Evolutionary conservation across 2,329 filamentous ascomycete genomes (phyloP).

Genomic region (Paramyrothecium sp.): DNA sequence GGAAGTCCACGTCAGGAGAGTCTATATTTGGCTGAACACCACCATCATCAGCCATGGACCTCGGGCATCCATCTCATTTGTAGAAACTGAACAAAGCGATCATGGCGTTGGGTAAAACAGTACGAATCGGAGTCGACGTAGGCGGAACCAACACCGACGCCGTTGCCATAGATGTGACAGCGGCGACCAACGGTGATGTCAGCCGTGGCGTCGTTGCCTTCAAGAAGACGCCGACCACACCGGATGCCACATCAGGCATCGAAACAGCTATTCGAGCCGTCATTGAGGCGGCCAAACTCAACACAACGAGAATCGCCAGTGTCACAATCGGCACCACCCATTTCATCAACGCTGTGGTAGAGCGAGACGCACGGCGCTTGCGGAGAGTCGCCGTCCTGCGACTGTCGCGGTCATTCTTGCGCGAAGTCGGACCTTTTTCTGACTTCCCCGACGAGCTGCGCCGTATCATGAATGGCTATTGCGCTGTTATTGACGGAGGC

Average conservation of each 20-base stretch:
- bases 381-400: constrained; percentile 52
- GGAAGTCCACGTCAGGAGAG: no score
- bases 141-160: constrained; percentile 44
- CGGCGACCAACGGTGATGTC: constrained; percentile 17
- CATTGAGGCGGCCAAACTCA: constrained; percentile 31
- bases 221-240: constrained; percentile 48
- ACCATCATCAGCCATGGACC: no score
- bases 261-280: constrained; percentile 41
- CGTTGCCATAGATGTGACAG: constrained; percentile 44
- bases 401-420: constrained; percentile 52
- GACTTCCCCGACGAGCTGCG: constrained; percentile 53
- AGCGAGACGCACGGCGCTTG: constrained; percentile 47
- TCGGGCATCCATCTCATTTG: no score
- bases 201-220: constrained; percentile 43
- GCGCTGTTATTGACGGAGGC: constrained; percentile 46
- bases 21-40: no score
- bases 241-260: constrained; percentile 46
- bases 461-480: constrained; percentile 42
- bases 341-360: constrained; percentile 58
- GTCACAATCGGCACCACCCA: constrained; percentile 56
- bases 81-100: no score
- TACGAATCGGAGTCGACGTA: constrained; percentile 37
- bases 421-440: constrained; percentile 47
- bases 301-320: constrained; percentile 38
- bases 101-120: constrained; percentile 1